phyloP scores from a whole-genome alignment of 805 yeast species.

The Zygosaccharomyces gambellarensis region DNA sequence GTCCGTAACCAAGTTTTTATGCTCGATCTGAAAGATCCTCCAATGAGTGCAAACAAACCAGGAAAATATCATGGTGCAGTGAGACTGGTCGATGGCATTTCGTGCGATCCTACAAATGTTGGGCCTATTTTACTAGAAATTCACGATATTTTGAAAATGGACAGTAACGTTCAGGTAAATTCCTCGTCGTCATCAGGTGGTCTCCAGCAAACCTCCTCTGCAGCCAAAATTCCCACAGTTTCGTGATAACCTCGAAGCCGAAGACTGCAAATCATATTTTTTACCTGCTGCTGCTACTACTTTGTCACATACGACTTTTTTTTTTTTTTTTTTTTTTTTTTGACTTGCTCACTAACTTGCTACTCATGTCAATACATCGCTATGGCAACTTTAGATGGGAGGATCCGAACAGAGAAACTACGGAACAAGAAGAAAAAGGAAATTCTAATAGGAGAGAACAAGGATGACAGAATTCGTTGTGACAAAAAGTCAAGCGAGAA shows the following conservation, averaged over 20 bases:
- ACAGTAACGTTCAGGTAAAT: slow-evolving; percentile 8
- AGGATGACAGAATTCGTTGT: background rate
- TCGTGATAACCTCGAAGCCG: background rate
- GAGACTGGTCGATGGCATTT: slow-evolving; percentile 28
- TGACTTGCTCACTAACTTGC: background rate
- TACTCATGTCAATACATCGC: background rate
- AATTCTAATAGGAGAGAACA: background rate
- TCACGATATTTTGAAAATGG: slow-evolving; percentile 22
- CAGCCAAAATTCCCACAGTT: slow-evolving; percentile 7
- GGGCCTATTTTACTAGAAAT: slow-evolving; percentile 27
- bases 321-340: background rate
- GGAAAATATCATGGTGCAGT: slow-evolving; percentile 19
- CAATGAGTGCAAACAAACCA: background rate
- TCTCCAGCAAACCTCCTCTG: slow-evolving; percentile 6
- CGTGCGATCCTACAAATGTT: slow-evolving; percentile 31
- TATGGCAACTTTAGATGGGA: background rate
- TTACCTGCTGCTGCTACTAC: background rate
- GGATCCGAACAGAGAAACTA: background rate
- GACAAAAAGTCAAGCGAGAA: background rate
- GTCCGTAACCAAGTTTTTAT: slow-evolving; percentile 30
- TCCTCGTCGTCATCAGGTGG: slow-evolving; percentile 3
- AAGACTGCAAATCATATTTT: background rate
- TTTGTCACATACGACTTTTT: background rate
- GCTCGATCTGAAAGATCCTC: slow-evolving; percentile 20
- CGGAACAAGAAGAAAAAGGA: background rate